A percentile compares a stretch with the other conserved stretches of the same genome.
These are phyloP conservation scores for Rhytidhysteron rufulum DNA, from an alignment of 2,329 filamentous ascomycete genomes.

Conservation along the genomic window DNA sequence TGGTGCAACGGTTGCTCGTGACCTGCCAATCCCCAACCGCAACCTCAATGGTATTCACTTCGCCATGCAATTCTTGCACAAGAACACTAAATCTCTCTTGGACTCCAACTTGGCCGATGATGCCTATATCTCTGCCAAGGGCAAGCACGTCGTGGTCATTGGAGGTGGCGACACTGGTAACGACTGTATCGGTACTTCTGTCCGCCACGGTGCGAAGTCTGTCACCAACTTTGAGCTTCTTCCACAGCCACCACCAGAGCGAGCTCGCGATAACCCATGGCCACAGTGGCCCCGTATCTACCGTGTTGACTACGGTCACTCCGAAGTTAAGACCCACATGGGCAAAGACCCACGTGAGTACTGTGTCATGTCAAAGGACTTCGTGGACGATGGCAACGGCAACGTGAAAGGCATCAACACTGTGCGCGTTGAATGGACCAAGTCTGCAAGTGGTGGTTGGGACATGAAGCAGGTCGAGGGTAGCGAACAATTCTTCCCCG, in stretches of 20 bases:
- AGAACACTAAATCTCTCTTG: conserved; percentile 95
- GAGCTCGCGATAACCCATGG: conserved; percentile 93
- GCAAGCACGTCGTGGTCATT: conserved; percentile 93
- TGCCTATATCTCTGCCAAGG: conserved; percentile 89
- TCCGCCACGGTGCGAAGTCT: conserved; percentile 91
- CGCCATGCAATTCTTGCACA: conserved; percentile 95
- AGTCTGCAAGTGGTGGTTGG: conserved; percentile 84
- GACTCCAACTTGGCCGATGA: conserved; percentile 84
- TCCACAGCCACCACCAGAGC: conserved; percentile 85
- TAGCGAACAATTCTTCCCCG: conserved; percentile 92
- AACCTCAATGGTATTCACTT: conserved; percentile 89
- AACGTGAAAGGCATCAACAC: conserved; percentile 96
- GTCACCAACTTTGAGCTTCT: conserved; percentile 96
- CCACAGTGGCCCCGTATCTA: conserved; percentile 98
- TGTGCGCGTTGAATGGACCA: conserved; percentile 92
- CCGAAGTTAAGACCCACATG: conserved; percentile 92
- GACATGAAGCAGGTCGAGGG: conserved; percentile 98
- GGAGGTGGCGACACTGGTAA: conserved; percentile 97
- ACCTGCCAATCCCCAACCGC: conserved; percentile 85
- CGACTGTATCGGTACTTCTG: conserved; percentile 94
- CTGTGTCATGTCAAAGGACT: conserved; percentile 98
- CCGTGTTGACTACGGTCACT: conserved; percentile 96
- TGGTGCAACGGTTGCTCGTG: conserved; percentile 87
- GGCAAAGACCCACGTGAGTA: conserved; percentile 95
- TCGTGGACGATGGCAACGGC: conserved; percentile 82